Base-by-base conservation (phyloP, 2,329 filamentous ascomycete species). In the Stylonectria norvegica region DNA sequence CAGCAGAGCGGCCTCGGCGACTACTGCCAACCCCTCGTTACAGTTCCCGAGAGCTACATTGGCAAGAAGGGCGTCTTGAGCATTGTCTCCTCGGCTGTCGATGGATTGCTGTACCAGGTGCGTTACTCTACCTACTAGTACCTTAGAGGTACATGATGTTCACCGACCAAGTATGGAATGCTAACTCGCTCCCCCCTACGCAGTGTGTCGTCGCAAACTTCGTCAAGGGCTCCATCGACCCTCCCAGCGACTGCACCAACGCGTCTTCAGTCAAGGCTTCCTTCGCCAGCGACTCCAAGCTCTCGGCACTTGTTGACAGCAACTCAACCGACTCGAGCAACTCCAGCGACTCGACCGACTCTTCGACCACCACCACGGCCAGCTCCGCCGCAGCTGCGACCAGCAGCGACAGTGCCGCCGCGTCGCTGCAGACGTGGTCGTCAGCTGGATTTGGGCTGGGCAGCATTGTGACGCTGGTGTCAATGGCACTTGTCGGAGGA, bases 71-170 rank as follows among this genome's bases (percentile, higher is more conserved):
- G 77, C 14, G 63, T 81, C 12, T 54, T 83, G 4, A 62, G 71
- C 30, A 60, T 82, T 20, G 71, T 76, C 0, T 69, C 67, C 16
- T 65, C 72, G 15, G 77, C 72, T 0, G 63, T 69, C 1, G 79
- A 83, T 44, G 79, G 79, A 3, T 46, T 75, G 12, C 60, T 81
- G 5, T 82, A 71, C 55, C 72, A 78, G 67, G 78, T 80, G 59
- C 38, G 65, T 34, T 42, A 34, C 29, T 17, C 8, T 8, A 1
- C 32, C 12, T 16, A 10, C 11, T 9, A 7, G 14, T 8, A 9
- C 23, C 4, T 5, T n/a, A 2, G 11, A 5, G 3, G 9, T 7
- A 11, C 15, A 7, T 4, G 15, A 5, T 8, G 15, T n/a, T n/a
- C n/a, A n/a, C n/a, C n/a, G n/a, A n/a, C n/a, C n/a, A n/a, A n/a